Percentiles rank a stretch among this genome's conserved stretches.
Conservation (phyloP, 148 eudicot genomes). For the Vaccinium macrocarpon region DNA sequence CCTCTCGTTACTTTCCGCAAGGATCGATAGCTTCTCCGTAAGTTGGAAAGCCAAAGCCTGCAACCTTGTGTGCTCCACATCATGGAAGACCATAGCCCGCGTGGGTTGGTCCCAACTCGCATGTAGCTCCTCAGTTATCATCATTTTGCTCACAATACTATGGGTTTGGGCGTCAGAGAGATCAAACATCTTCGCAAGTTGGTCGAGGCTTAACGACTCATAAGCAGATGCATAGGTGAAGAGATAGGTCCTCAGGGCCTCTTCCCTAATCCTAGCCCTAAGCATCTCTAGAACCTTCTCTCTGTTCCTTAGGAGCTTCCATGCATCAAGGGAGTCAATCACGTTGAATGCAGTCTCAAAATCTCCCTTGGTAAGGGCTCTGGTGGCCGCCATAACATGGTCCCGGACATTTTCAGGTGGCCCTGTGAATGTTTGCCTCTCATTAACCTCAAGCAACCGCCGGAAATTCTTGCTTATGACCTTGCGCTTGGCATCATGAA, state of each 20-base stretch:
- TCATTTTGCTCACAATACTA: conserved; percentile 84
- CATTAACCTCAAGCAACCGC: conserved; percentile 60
- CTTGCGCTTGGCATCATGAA: conserved; percentile 63
- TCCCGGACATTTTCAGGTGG: conserved; percentile 87
- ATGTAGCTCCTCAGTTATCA: conserved; percentile 73
- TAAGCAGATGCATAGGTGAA: conserved; percentile 57
- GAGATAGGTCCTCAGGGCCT: conserved; percentile 62
- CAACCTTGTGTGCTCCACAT: conserved; percentile 64
- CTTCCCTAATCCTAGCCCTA: conserved; percentile 69
- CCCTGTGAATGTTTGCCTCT: conserved; percentile 77
- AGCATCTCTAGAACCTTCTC: conserved; percentile 72
- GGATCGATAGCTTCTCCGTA: conserved; percentile 64
- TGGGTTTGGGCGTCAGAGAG: conserved; percentile 63
- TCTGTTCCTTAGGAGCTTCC: conserved; percentile 66
- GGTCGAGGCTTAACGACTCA: conserved; percentile 61
- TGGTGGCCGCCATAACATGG: conserved; percentile 78
- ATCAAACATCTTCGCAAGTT: conserved; percentile 76
- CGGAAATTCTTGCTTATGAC: conserved; percentile 77
- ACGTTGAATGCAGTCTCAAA: conserved; percentile 62
- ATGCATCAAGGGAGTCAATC: conserved; percentile 72
- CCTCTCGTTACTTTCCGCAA: conserved; percentile 81
- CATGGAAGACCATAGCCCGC: conserved; percentile 63
- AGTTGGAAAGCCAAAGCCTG: conserved; percentile 79
- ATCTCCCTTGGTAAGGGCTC: conserved; percentile 77
- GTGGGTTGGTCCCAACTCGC: conserved; percentile 92